phyloP scores from a whole-genome alignment of 2,329 filamentous ascomycete genomes.

The Mycosphaerella sp. region DNA sequence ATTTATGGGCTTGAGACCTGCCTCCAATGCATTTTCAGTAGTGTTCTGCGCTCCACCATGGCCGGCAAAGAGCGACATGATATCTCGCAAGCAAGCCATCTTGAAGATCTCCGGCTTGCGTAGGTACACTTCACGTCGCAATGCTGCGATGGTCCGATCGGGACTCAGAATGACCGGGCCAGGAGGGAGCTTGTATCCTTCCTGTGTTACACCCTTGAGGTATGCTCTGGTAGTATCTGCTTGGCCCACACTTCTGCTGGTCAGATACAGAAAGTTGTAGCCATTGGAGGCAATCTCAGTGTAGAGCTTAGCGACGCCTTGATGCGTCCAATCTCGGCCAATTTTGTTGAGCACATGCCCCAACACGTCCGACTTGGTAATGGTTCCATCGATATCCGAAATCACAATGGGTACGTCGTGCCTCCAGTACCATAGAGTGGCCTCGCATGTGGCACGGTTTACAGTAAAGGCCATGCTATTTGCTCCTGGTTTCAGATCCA shows the following conservation, averaged over 20 bases:
- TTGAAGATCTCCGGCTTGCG: slow-evolving; percentile 98
- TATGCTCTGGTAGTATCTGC: slow-evolving; percentile 87
- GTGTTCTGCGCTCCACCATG: slow-evolving; percentile 32
- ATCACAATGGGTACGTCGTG: slow-evolving; percentile 91
- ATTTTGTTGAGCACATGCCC: slow-evolving; percentile 96
- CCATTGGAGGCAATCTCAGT: slow-evolving; percentile 92
- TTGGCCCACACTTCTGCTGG: slow-evolving; percentile 86
- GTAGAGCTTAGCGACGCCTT: slow-evolving; percentile 94
- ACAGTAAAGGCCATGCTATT: slow-evolving; percentile 96
- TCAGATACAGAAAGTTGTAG: slow-evolving; percentile 98
- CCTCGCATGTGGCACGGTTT: slow-evolving; percentile 85
- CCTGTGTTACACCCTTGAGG: slow-evolving; percentile 80
- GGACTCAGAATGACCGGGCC: slow-evolving; percentile 94
- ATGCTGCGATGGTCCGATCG: slow-evolving; percentile 86
- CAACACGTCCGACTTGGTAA: slow-evolving; percentile 63
- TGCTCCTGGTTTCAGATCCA: slow-evolving; percentile 74
- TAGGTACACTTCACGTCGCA: slow-evolving; percentile 87
- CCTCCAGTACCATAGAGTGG: slow-evolving; percentile 90
- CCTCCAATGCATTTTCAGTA: slow-evolving; percentile 24
- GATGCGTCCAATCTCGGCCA: slow-evolving; percentile 94
- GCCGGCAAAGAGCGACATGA: slow-evolving; percentile 69
- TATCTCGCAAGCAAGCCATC: slow-evolving; percentile 95
- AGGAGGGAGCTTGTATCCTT: slow-evolving; percentile 75
- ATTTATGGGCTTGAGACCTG: slow-evolving; percentile 23
- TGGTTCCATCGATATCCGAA: slow-evolving; percentile 97